phyloP scores from a whole-genome alignment of 768 basidiomycete species.

The Pleurotus salmoneostramineus region DNA sequence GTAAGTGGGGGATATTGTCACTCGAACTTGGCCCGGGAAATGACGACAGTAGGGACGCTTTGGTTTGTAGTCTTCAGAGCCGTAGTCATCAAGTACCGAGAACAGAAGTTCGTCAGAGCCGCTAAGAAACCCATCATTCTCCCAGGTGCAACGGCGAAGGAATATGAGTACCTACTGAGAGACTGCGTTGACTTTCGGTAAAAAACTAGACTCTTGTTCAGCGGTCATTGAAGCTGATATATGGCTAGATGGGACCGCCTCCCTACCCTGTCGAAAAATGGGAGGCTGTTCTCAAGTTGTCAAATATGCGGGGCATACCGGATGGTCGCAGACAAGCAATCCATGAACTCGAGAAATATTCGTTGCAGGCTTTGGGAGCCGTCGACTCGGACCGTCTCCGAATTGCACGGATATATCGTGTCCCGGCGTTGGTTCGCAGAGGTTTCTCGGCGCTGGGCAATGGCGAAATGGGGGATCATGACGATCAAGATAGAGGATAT shows the following conservation, averaged over 20 bases:
- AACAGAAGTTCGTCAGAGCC: too few relatives aligned
- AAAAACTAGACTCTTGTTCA: neutral
- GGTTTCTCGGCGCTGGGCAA: neutral
- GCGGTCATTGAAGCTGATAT: neutral
- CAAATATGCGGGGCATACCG: neutral
- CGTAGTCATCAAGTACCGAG: too few relatives aligned
- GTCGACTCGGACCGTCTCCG: neutral
- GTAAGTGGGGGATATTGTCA: too few relatives aligned
- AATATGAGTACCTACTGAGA: neutral
- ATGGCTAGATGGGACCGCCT: neutral
- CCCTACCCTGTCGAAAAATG: neutral
- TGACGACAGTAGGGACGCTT: too few relatives aligned
- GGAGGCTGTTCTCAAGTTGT: neutral
- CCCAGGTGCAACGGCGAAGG: neutral
- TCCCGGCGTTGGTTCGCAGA: neutral
- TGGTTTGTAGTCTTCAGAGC: too few relatives aligned
- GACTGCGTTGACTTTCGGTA: neutral
- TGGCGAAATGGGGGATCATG: neutral
- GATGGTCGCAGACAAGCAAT: neutral
- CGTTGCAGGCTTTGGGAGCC: neutral
- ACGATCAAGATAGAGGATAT: neutral
- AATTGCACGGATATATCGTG: neutral
- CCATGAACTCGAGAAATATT: neutral
- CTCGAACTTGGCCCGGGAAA: too few relatives aligned
- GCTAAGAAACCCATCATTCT: neutral